Evolutionary conservation across 73 alveolate genomes (phyloP), one percentile per base, ranked within the genome.

Genomic region (Paramecium sexaurelia): DNA sequence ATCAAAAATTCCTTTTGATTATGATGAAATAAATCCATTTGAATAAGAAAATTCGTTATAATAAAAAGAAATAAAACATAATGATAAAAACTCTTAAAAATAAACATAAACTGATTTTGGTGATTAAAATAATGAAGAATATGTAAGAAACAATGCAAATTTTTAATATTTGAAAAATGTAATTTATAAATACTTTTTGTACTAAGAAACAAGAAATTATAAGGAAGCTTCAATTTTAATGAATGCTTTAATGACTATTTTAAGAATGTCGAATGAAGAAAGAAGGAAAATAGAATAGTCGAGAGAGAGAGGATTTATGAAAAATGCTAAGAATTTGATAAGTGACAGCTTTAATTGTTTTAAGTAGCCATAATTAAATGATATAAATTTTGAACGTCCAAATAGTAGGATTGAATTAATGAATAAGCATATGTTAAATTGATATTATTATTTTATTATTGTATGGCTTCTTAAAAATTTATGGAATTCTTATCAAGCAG

Each of bases 171-270:
- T 86, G 24, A 56, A 66, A 37, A 86, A 86, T 61, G 93, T 86
- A 6, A 45, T 86, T 11, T 86, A 61, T 27, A 86, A 86, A 66
- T 86, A 86, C 75, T 86, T 86, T 61, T 40, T 86, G 39, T 86
- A 86, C 66, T 37, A 86, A 40, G 93, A 86, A 37, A 75, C 73
- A 0, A 56, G 87, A 6, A 40, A 86, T 36, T 86, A 86, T 35
- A 86, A 86, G 36, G 93, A 86, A 86, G 93, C 93, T 1, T 86
- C 86, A 22, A 43, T 86, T 3, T 40, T 86, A 13, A 86, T 86
- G 93, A 61, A 71, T 86, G 93, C 93, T 56, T 61, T 86, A 13
- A 57, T 86, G 87, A 86, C 93, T 8, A 86, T 86, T n/a, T 75
- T 86, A 8, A 86, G 37, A 86, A 86, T 86, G 87, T 35, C 93